phyloP scores from a whole-genome alignment of 2,329 filamentous ascomycete species.

The Sclerotinia trifoliorum region DNA sequence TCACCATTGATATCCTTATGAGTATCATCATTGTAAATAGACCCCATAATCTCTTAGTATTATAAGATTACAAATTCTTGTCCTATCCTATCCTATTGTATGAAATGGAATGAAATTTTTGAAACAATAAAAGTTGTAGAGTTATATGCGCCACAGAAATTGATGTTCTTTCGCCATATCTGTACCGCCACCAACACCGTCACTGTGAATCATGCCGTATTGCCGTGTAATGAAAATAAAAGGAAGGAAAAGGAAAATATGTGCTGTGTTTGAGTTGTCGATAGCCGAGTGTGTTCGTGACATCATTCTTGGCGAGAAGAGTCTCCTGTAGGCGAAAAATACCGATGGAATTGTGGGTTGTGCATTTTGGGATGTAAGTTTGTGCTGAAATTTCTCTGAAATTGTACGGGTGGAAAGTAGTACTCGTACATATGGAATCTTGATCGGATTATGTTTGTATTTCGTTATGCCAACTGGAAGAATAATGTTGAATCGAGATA shows the following conservation, averaged over 20 bases:
- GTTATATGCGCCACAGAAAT: not conserved
- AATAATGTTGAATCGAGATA: too few species aligned
- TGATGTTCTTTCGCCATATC: not conserved
- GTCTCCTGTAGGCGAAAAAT: not conserved
- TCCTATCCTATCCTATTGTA: not conserved
- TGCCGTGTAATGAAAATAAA: too few species aligned
- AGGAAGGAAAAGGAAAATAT: not conserved
- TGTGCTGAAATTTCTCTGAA: not conserved
- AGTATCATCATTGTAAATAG: not conserved
- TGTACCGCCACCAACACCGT: not conserved
- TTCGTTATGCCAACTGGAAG: not conserved
- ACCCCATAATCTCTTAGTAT: not conserved
- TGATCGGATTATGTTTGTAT: not conserved
- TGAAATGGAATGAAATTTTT: not conserved
- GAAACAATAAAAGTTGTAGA: not conserved
- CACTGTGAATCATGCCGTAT: not conserved
- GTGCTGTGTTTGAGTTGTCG: too few species aligned
- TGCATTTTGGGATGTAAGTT: not conserved
- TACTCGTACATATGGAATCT: not conserved
- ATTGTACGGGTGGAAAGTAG: not conserved
- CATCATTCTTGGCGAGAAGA: constrained; percentile 5
- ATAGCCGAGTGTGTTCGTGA: not conserved
- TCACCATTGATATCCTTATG: not conserved
- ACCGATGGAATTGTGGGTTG: rapidly evolving
- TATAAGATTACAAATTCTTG: not conserved